Percentiles rank a stretch among this genome's conserved stretches.
phyloP scores from a whole-genome alignment of 176 grass and related monocot genomes.

The Otatea glauca region DNA sequence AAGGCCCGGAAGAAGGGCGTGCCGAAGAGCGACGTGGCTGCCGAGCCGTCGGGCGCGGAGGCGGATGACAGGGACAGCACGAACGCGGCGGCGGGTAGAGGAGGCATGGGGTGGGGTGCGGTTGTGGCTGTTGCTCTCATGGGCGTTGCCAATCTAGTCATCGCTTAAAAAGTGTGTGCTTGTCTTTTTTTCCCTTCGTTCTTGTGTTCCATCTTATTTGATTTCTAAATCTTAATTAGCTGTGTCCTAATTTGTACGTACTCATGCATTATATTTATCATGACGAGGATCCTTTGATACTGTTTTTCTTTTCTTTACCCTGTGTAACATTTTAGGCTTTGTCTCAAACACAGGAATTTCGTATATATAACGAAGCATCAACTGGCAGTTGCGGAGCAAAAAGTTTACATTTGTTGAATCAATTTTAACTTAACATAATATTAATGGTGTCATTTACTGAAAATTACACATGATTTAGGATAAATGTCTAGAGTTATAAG shows the following conservation, averaged over 20 bases:
- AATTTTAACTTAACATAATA: no score
- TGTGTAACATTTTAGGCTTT: no score
- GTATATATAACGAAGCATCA: no score
- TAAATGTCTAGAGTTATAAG: no score
- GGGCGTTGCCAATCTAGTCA: not conserved
- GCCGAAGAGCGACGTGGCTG: slow-evolving; percentile 18
- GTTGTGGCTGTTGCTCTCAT: not conserved
- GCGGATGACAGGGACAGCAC: not conserved
- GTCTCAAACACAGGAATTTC: not conserved
- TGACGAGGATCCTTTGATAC: not conserved
- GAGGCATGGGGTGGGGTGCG: not conserved
- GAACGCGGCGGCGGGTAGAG: not conserved
- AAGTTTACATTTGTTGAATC: no score
- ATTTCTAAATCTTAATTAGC: not conserved
- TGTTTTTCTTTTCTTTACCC: no score
- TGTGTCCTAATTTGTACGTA: not conserved
- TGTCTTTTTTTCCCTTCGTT: not conserved
- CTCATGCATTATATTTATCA: not conserved
- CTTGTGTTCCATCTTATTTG: no score
- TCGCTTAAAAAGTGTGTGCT: not conserved
- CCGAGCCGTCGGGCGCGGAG: not conserved
- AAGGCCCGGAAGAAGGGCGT: not conserved
- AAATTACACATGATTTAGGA: no score
- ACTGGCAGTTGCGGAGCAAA: no score
- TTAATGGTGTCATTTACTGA: no score